Conservation (phyloP, 1,139 yeast species). For the Yamadazyma dushanensis region DNA sequence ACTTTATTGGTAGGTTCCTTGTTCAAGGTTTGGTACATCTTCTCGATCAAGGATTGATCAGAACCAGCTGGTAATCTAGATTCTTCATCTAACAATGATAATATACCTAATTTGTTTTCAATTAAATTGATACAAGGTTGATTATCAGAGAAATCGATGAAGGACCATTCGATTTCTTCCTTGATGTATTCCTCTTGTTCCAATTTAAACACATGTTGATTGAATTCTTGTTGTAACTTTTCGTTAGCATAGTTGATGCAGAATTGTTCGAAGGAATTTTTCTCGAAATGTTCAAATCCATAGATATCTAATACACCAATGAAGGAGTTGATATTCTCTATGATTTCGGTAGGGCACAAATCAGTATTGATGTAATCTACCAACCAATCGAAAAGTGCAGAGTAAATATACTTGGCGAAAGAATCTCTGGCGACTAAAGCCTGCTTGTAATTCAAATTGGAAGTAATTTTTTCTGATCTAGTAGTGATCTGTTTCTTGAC, state of each 20-base stretch:
- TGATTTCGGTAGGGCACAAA: slow-evolving; percentile 73
- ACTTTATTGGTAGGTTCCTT: slow-evolving; percentile 76
- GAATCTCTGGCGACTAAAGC: slow-evolving; percentile 94
- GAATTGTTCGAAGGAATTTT: slow-evolving; percentile 93
- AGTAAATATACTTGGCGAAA: slow-evolving; percentile 89
- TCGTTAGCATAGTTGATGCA: slow-evolving; percentile 98
- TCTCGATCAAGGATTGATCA: slow-evolving; percentile 90
- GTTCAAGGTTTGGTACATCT: slow-evolving; percentile 82
- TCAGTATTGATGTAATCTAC: slow-evolving; percentile 81
- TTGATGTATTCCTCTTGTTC: slow-evolving; percentile 93
- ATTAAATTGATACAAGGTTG: slow-evolving; percentile 96
- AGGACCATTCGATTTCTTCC: slow-evolving; percentile 96
- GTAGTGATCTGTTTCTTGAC: slow-evolving; percentile 90
- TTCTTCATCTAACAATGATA: slow-evolving; percentile 91
- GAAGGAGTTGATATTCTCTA: slow-evolving; percentile 61
- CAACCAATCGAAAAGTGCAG: slow-evolving; percentile 94
- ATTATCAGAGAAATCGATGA: slow-evolving; percentile 93
- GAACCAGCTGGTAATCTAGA: slow-evolving; percentile 92
- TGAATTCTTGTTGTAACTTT: slow-evolving; percentile 95
- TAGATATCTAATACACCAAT: slow-evolving; percentile 97
- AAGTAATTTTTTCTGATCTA: slow-evolving; percentile 87
- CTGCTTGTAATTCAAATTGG: slow-evolving; percentile 80
- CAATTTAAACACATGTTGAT: slow-evolving; percentile 93
- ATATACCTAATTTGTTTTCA: slow-evolving; percentile 85
- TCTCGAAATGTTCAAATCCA: slow-evolving; percentile 95